Evolutionary conservation across 371 early-diverging fungal genomes (phyloP), one percentile per base, ranked within the genome.

Genomic region (Gilbertella persicaria): DNA sequence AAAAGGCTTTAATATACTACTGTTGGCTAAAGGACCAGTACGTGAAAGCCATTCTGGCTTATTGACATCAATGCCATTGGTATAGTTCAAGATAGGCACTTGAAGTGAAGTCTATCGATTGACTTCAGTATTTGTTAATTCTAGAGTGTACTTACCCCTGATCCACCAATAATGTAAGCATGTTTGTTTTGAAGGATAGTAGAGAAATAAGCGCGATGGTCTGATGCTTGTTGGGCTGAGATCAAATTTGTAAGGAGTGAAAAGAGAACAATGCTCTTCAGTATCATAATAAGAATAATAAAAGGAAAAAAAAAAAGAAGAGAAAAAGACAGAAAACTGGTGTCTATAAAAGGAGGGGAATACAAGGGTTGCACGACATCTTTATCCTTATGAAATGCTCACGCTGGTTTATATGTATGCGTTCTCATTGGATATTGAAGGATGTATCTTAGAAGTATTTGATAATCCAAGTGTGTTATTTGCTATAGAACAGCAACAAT

Each of bases 11-110:
- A 69, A 25, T 7, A 23, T 23, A 10, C 36, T 26, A 8, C 7
- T 14, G 3, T 20, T 39, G 25, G 30, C 9, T 14, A 30, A 21
- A 3, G 19, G 24, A 19, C 33, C 23, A 2, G 60, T 24, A 9
- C 25, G 23, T 7, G 23, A 25, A 9, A 50, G 21, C 77, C 77
- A 77, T 2, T 13, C 12, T 4, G 64, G 60, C n/a, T 51, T 45
- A 3, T 42, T 26, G 5, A 45, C 39, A 16, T 69, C 51, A 7
- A 77, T 42, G 0, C 66, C 65, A 19, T 56, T 20, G 2, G 60
- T 54, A 20, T 64, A 36, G 43, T 73, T 65, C 5, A 77, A 45
- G 10, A 55, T 20, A 59, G 64, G 64, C 29, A 69, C 62, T 20
- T 64, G 47, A 21, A 64, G 36, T 6, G 48, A 42, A n/a, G 47